Evolutionary conservation across 202 grass and related monocot genomes (phyloP).

Genomic region (Thinopyrum obtusiflorum): DNA sequence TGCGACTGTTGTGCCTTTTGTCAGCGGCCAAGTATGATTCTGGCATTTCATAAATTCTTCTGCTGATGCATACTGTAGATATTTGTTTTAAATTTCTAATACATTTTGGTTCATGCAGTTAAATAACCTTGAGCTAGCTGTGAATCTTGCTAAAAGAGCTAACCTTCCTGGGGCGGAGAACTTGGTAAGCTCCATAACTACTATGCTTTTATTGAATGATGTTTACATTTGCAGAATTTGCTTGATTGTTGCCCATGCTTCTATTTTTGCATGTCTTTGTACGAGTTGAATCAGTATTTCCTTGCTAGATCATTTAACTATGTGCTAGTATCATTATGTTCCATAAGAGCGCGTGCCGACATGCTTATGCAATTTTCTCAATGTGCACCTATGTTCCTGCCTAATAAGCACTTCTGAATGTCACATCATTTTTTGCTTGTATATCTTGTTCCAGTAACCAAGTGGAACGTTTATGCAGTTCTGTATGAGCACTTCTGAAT

Average conservation of each 20-base stretch:
- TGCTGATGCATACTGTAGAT: background rate
- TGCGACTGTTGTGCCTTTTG: constrained; percentile 75
- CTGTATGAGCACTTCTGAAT: background rate
- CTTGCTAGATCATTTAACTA: background rate
- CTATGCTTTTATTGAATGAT: background rate
- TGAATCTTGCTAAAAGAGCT: constrained; percentile 95
- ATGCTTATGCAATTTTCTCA: background rate
- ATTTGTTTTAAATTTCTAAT: constrained; percentile 14
- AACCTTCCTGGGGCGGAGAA: constrained; percentile 96
- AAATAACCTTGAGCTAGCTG: constrained; percentile 93
- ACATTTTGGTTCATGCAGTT: constrained; percentile 46
- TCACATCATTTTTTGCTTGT: background rate
- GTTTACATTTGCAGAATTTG: background rate
- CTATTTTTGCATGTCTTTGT: background rate
- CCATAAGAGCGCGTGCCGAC: background rate
- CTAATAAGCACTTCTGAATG: background rate
- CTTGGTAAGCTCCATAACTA: constrained; percentile 46
- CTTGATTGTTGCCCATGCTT: background rate
- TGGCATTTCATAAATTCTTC: background rate
- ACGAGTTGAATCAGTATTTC: background rate
- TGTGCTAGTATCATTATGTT: constrained; percentile 7
- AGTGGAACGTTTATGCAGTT: background rate
- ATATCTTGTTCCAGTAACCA: background rate
- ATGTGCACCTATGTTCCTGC: background rate
- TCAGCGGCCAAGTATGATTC: constrained; percentile 72